These are phyloP conservation scores for Ambrosia artemisiifolia DNA, from an alignment of 129 eudicot species.

Conservation along the genomic window DNA sequence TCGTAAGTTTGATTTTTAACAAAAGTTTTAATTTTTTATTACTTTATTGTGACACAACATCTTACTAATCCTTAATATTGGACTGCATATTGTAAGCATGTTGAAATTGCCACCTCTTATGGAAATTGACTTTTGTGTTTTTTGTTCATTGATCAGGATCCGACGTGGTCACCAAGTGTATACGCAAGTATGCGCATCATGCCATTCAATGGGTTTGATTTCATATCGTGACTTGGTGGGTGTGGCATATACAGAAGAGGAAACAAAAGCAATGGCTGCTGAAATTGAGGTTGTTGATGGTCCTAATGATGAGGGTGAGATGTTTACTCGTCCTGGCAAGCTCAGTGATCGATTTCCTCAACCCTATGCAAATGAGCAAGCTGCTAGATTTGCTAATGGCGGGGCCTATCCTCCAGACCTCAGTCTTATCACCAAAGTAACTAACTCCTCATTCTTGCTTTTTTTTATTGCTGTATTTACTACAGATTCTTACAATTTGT, in stretches of 20 bases:
- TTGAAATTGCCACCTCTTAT: background rate
- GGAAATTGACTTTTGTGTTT: slow-evolving; percentile 5
- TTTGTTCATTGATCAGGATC: slow-evolving; percentile 45
- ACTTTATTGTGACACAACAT: background rate
- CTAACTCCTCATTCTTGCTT: background rate
- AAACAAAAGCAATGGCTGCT: slow-evolving; percentile 90
- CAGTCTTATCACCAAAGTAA: slow-evolving; percentile 78
- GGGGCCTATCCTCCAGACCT: slow-evolving; percentile 94
- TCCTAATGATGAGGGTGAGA: slow-evolving; percentile 95
- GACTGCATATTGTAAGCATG: background rate
- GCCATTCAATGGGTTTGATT: slow-evolving; percentile 85
- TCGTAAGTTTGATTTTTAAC: slow-evolving; percentile 48
- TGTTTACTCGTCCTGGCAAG: slow-evolving; percentile 88
- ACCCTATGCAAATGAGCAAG: slow-evolving; percentile 83
- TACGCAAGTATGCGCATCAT: slow-evolving; percentile 88
- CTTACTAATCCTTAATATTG: background rate
- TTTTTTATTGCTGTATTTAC: background rate
- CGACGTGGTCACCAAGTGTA: slow-evolving; percentile 96
- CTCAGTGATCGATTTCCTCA: slow-evolving; percentile 82
- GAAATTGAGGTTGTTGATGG: slow-evolving; percentile 93
- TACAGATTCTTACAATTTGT: slow-evolving; percentile 5
- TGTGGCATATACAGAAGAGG: slow-evolving; percentile 94
- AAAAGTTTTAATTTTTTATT: too few relatives aligned
- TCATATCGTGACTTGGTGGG: slow-evolving; percentile 91
- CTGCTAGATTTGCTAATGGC: slow-evolving; percentile 92